A percentile compares a stretch with the other conserved stretches of the same genome.
Evolutionary conservation across 1,139 yeast species (phyloP).

Genomic region (Entelexis paramagnoliae): DNA sequence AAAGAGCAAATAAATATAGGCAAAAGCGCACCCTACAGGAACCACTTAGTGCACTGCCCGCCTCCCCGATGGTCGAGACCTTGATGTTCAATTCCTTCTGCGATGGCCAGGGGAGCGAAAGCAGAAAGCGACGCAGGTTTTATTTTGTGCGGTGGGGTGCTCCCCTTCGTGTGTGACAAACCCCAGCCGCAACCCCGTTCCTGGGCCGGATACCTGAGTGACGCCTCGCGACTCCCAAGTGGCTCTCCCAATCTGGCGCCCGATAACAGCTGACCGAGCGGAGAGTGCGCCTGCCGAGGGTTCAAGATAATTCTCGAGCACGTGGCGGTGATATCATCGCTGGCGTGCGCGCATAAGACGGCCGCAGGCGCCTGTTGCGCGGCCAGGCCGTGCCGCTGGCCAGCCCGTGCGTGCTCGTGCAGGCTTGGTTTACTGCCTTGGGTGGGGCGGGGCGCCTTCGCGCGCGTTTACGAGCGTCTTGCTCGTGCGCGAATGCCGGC

Average conservation of each 20-base stretch:
- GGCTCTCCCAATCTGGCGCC: not conserved
- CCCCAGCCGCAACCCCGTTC: not conserved
- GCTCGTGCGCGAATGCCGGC: no score
- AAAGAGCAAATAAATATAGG: no score
- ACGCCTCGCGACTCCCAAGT: not conserved
- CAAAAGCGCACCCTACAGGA: not conserved
- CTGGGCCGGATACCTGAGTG: not conserved
- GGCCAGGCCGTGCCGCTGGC: no score
- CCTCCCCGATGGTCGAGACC: not conserved
- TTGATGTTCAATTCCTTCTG: not conserved
- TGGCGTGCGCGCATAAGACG: no score
- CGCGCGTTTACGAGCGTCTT: not conserved
- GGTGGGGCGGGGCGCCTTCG: no score
- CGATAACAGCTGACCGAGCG: constrained; percentile 5
- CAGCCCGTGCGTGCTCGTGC: no score
- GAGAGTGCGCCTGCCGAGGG: not conserved
- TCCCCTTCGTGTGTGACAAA: not conserved
- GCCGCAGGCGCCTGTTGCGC: no score
- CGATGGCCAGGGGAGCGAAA: not conserved
- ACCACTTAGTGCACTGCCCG: not conserved
- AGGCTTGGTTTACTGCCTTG: no score
- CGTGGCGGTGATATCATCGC: not conserved
- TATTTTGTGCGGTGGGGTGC: constrained; percentile 1
- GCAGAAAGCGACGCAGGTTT: not conserved
- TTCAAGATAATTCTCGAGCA: not conserved